Conservation (phyloP, 352 stramenopile genomes). For the Phytophthora quininea region DNA sequence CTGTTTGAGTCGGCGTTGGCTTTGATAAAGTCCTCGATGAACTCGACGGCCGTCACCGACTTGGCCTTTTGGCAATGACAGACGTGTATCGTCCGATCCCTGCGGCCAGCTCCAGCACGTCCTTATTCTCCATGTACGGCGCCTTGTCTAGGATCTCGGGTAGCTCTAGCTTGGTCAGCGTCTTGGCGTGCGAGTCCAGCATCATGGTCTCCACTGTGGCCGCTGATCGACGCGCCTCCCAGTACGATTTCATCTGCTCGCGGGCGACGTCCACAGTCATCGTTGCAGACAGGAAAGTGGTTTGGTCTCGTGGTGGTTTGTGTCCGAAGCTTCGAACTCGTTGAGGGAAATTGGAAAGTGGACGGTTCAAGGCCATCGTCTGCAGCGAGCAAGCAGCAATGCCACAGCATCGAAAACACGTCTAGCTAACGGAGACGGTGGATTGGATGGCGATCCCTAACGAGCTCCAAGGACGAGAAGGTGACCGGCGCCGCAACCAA, state of each 20-base stretch:
- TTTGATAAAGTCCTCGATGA: slow-evolving; percentile 82
- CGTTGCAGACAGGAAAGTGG: neutral
- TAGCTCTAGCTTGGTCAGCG: slow-evolving; percentile 67
- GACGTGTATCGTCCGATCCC: slow-evolving; percentile 67
- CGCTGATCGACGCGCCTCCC: slow-evolving; percentile 61
- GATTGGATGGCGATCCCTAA: neutral
- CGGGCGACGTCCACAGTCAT: slow-evolving; percentile 61
- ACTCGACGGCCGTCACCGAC: slow-evolving; percentile 69
- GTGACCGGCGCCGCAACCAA: neutral
- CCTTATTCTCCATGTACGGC: slow-evolving; percentile 54
- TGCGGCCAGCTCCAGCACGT: slow-evolving; percentile 63
- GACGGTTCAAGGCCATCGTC: neutral
- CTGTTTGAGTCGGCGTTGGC: slow-evolving; percentile 53
- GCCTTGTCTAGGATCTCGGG: slow-evolving; percentile 76
- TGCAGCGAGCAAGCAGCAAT: slow-evolving; percentile 5
- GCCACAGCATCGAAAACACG: neutral
- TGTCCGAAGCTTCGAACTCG: neutral
- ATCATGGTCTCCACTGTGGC: slow-evolving; percentile 85
- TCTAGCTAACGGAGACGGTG: neutral
- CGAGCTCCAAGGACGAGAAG: neutral
- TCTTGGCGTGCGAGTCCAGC: slow-evolving; percentile 77
- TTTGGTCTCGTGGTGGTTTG: neutral
- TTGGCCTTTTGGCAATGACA: slow-evolving; percentile 56
- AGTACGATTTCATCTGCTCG: slow-evolving; percentile 80
- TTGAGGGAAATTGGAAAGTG: slow-evolving; percentile 19